These are phyloP conservation scores for Myxozyma sirexii DNA, from an alignment of 805 yeast genomes.

Conservation along the genomic window DNA sequence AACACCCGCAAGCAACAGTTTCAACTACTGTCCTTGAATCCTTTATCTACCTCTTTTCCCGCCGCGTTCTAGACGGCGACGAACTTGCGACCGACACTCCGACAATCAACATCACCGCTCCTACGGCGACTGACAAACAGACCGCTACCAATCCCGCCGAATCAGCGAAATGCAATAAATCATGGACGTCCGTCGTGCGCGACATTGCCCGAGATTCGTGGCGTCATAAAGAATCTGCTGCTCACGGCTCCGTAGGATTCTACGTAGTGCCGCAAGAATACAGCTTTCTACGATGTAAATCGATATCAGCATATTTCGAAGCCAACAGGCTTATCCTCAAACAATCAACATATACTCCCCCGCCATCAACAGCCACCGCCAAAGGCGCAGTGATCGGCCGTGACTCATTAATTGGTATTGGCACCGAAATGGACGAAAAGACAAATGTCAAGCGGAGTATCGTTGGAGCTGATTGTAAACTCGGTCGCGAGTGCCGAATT, in stretches of 20 bases:
- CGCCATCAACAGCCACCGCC: constrained; percentile 32
- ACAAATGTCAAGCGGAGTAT: constrained; percentile 86
- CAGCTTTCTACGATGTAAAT: constrained; percentile 73
- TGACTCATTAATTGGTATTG: constrained; percentile 76
- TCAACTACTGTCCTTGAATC: constrained; percentile 77
- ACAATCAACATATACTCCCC: constrained; percentile 37
- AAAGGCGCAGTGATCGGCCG: constrained; percentile 73
- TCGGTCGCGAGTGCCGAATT: constrained; percentile 85
- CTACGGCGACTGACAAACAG: background rate
- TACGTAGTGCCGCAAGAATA: constrained; percentile 68
- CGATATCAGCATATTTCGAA: constrained; percentile 81
- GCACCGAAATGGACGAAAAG: constrained; percentile 72
- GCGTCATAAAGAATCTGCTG: constrained; percentile 55
- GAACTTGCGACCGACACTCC: background rate
- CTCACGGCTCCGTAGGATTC: constrained; percentile 57
- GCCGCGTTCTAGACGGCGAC: constrained; percentile 50
- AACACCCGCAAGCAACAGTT: constrained; percentile 74
- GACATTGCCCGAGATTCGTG: constrained; percentile 91
- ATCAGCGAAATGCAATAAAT: constrained; percentile 19
- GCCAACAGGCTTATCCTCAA: constrained; percentile 60
- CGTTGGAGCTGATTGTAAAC: constrained; percentile 69
- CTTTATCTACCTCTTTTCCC: constrained; percentile 66
- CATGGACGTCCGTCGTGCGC: constrained; percentile 55
- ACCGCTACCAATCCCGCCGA: background rate
- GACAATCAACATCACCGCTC: background rate